Conservation (phyloP, 331 rosid species). For the Saraca asoca region DNA sequence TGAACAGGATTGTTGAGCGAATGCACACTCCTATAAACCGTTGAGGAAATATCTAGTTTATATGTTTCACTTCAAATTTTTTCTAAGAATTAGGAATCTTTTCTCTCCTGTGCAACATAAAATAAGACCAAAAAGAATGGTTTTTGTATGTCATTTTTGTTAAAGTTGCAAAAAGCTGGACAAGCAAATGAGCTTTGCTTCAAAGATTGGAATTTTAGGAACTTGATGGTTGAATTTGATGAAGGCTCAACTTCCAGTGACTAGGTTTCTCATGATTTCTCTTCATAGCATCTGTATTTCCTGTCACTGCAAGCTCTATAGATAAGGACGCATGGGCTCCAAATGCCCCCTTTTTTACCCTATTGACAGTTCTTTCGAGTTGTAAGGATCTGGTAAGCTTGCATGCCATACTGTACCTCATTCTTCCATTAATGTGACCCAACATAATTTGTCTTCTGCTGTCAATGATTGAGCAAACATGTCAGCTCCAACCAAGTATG, state of each 20-base stretch:
- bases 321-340: background rate
- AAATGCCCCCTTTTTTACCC: background rate
- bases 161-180: conserved; percentile 1
- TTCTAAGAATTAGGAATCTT: too few relatives aligned
- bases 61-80: conserved; percentile 1
- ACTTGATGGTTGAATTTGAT: conserved; percentile 33
- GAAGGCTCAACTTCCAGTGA: conserved; percentile 10
- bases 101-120: too few relatives aligned
- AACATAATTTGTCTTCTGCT: background rate
- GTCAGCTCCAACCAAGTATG: conserved; percentile 6
- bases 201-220: conserved; percentile 31
- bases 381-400: conserved; percentile 6
- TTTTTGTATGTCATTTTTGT: conserved; percentile 22
- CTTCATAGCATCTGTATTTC: background rate
- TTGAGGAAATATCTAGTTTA: conserved; percentile 37
- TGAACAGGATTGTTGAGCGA: conserved; percentile 79
- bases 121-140: background rate
- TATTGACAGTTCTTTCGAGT: background rate
- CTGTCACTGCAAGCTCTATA: background rate
- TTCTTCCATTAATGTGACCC: conserved; percentile 1
- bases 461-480: conserved; percentile 11
- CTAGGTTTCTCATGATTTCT: conserved; percentile 23
- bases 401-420: background rate
- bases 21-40: conserved; percentile 88
- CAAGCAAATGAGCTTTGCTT: background rate